Conservation (phyloP, 495 filamentous ascomycete genomes). For the Talaromyces stipitatus region DNA sequence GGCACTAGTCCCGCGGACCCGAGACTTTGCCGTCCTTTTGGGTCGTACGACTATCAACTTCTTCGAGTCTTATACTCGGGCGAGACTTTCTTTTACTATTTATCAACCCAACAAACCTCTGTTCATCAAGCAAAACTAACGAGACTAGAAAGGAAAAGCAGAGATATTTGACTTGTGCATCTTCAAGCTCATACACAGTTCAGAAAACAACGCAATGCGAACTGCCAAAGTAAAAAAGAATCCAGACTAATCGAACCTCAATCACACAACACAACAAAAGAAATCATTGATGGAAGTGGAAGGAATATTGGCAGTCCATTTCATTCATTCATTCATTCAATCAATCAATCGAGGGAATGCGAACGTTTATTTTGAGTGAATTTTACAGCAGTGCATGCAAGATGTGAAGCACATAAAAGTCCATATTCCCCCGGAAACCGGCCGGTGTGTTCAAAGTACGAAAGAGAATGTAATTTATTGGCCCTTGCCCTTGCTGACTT, state of each 20-base stretch:
- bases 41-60: too few relatives aligned
- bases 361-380: neutral
- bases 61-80: too few relatives aligned
- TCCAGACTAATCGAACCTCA: neutral
- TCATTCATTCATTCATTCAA: too few relatives aligned
- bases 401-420: neutral
- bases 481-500: constrained; percentile 70
- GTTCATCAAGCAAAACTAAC: too few relatives aligned
- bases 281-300: neutral
- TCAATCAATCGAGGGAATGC: neutral
- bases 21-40: constrained; percentile 8
- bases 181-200: neutral
- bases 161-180: neutral
- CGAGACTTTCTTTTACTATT: too few relatives aligned
- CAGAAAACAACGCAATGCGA: neutral
- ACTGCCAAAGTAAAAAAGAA: neutral
- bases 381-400: constrained; percentile 1
- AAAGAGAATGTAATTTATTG: constrained; percentile 25
- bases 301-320: neutral
- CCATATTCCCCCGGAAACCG: neutral
- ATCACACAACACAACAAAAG: neutral
- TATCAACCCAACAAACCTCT: too few relatives aligned
- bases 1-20: constrained; percentile 1
- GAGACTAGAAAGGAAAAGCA: neutral
- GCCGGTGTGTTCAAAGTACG: neutral